Evolutionary conservation across 768 basidiomycete species (phyloP).

Genomic region (Xerocomellus intermedius): DNA sequence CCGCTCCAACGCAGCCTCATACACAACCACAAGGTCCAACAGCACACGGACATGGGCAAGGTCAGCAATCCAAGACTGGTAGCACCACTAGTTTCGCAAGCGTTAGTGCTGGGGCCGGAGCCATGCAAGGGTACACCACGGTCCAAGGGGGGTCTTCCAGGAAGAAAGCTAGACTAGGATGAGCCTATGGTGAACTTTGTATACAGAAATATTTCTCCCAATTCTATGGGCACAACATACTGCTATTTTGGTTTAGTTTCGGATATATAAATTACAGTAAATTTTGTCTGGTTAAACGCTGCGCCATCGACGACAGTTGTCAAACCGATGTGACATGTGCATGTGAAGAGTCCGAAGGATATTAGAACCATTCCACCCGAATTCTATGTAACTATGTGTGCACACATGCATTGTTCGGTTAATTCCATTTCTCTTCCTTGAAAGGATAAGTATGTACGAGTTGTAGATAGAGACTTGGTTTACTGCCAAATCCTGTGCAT

Average conservation of each 20-base stretch:
- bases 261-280: background rate
- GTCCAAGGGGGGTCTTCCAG: slow-evolving; percentile 41
- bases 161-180: slow-evolving; percentile 63
- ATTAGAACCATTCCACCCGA: background rate
- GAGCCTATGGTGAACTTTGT: slow-evolving; percentile 1
- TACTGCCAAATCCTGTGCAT: slow-evolving; percentile 11
- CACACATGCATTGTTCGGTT: background rate
- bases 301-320: background rate
- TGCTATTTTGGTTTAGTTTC: background rate
- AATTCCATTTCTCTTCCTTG: background rate
- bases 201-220: background rate
- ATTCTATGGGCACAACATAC: too few species aligned
- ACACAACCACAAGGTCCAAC: slow-evolving; percentile 44
- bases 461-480: slow-evolving; percentile 1
- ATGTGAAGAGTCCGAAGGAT: background rate
- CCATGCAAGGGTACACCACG: slow-evolving; percentile 29
- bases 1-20: slow-evolving; percentile 44
- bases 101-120: slow-evolving; percentile 51
- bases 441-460: too few species aligned
- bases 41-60: slow-evolving; percentile 48
- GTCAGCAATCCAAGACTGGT: slow-evolving; percentile 49
- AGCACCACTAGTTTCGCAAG: slow-evolving; percentile 66
- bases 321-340: background rate
- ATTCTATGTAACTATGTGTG: background rate
- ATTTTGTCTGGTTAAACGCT: background rate